phyloP scores from a whole-genome alignment of 208 protist species.

The Wallacemonas sp. region DNA sequence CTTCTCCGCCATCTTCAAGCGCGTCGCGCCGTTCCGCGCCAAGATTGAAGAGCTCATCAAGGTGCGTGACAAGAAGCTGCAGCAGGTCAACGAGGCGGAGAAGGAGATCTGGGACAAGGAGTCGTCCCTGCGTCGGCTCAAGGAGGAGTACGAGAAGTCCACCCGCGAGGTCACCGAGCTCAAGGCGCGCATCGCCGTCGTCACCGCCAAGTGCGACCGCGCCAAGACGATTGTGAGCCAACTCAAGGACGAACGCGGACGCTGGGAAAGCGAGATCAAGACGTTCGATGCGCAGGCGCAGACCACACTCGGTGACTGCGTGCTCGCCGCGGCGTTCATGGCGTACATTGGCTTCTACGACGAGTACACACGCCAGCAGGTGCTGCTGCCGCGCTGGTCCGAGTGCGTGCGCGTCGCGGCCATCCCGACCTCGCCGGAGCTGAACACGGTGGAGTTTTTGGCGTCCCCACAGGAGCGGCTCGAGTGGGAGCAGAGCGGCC shows the following conservation, averaged over 20 bases:
- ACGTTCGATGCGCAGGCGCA: conserved; percentile 86
- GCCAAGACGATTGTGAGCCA: conserved; percentile 92
- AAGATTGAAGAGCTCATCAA: conserved; percentile 91
- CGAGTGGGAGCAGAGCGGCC: conserved; percentile 91
- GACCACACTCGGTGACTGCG: conserved; percentile 95
- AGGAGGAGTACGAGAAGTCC: conserved; percentile 95
- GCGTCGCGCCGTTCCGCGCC: conserved; percentile 93
- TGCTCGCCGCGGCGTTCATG: conserved; percentile 96
- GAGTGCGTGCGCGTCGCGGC: conserved; percentile 50
- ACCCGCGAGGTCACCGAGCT: conserved; percentile 92
- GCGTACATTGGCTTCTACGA: conserved; percentile 99
- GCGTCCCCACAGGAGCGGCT: conserved; percentile 92
- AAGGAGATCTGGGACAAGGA: conserved; percentile 90
- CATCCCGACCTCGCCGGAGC: conserved; percentile 45
- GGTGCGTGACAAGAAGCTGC: conserved; percentile 61
- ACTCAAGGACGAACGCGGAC: conserved; percentile 91
- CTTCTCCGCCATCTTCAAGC: conserved; percentile 93
- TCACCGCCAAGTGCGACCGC: conserved; percentile 91
- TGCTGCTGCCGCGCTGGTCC: conserved; percentile 91
- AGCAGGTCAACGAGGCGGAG: conserved; percentile 57
- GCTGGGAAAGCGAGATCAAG: conserved; percentile 93
- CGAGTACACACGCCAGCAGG: conserved; percentile 84
- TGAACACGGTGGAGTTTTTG: conserved; percentile 93
- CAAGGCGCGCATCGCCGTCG: conserved; percentile 83
- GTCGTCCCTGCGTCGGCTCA: conserved; percentile 80